Conservation (phyloP, 176 grass and related monocot species). For the Carex pumila region DNA sequence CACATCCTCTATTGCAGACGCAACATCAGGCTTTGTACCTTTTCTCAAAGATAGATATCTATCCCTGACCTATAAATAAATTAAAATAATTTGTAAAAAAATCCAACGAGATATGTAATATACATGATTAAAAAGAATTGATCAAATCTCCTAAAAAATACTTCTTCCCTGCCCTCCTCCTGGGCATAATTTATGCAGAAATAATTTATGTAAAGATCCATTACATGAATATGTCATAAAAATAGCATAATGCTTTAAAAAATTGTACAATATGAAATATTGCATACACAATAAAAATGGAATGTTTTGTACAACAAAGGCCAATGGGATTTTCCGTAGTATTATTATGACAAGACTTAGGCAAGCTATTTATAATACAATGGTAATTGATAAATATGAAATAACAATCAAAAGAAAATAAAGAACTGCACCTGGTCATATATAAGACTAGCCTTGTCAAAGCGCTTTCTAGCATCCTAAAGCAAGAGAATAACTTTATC, state of each 20-base stretch:
- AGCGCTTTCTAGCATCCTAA: conserved; percentile 84
- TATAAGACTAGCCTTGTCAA: conserved; percentile 95
- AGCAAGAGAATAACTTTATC: conserved; percentile 20
- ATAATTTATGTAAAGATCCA: not conserved
- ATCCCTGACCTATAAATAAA: conserved; percentile 61
- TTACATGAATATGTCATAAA: not conserved
- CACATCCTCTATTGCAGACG: conserved; percentile 89
- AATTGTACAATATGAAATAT: not conserved
- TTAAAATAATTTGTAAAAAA: conserved; percentile 2
- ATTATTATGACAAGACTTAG: not conserved
- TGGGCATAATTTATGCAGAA: not conserved
- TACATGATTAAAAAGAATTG: not conserved
- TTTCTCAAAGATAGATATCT: conserved; percentile 92
- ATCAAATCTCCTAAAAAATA: not conserved
- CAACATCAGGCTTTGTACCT: conserved; percentile 77
- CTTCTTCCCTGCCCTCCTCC: not conserved
- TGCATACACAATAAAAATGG: not conserved
- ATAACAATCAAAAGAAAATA: not conserved
- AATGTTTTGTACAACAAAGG: not conserved
- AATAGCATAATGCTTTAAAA: not conserved
- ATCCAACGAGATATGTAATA: not conserved
- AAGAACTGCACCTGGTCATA: conserved; percentile 81
- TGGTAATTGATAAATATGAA: not conserved
- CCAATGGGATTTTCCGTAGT: not conserved
- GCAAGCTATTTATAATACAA: not conserved